Percentiles rank a stretch among this genome's conserved stretches.
phyloP scores from a whole-genome alignment of 768 basidiomycete genomes.

The Podaxis pistillaris region DNA sequence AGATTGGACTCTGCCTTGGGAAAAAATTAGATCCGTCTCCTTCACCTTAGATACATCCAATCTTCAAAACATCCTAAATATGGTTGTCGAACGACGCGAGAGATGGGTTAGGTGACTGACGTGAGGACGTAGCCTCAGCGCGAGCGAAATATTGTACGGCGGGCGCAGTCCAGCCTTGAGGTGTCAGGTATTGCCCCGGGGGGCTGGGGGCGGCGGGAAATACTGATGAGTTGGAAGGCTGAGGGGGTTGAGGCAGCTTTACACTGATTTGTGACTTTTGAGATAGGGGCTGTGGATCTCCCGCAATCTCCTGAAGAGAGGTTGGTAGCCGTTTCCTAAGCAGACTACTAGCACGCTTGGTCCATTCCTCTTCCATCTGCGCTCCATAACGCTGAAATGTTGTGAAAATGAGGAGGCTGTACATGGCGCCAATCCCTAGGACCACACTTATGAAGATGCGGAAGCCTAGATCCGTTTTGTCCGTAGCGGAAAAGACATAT shows the following conservation, averaged over 20 bases:
- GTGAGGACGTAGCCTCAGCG: background rate
- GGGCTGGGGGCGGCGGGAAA: background rate
- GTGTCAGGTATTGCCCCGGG: background rate
- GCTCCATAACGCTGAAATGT: constrained; percentile 44
- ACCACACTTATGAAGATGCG: constrained; percentile 40
- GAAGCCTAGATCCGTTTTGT: background rate
- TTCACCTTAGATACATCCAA: too few species aligned
- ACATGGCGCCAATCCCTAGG: constrained; percentile 41
- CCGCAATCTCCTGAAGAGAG: background rate
- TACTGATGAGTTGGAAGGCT: background rate
- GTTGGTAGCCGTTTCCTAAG: too few species aligned
- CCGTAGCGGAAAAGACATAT: background rate
- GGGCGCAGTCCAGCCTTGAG: background rate
- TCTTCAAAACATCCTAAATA: too few species aligned
- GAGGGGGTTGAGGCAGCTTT: background rate
- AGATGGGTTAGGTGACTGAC: background rate
- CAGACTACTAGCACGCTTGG: background rate
- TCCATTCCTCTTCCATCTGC: constrained; percentile 17
- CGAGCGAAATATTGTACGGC: background rate
- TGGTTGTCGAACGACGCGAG: background rate
- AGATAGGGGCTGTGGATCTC: background rate
- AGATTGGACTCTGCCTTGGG: too few species aligned
- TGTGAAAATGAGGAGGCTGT: constrained; percentile 41
- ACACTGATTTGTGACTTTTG: background rate
- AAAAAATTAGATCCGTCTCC: too few species aligned